phyloP scores from a whole-genome alignment of 2,329 filamentous ascomycete genomes.

The Aspergillus hiratsukae region DNA sequence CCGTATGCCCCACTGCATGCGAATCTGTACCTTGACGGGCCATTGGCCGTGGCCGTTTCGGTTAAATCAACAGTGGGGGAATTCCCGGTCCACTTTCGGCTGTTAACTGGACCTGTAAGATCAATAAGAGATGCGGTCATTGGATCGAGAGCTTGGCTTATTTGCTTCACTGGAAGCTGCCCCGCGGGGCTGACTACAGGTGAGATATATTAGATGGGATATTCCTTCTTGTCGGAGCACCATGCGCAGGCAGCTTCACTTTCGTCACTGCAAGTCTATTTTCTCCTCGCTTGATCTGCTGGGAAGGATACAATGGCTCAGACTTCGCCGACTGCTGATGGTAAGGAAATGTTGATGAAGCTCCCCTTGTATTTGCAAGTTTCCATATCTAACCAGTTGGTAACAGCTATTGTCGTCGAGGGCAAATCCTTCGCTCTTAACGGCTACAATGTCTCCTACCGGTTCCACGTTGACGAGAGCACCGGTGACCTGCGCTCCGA shows the following conservation, averaged over 20 bases:
- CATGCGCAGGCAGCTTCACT: too few relatives aligned
- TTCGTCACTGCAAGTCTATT: too few relatives aligned
- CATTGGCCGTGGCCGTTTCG: neutral
- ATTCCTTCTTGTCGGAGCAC: too few relatives aligned
- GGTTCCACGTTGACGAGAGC: constrained; percentile 57
- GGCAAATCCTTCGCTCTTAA: constrained; percentile 56
- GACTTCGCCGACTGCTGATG: neutral
- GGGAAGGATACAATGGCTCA: neutral
- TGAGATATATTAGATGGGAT: neutral
- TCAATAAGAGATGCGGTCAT: too few relatives aligned
- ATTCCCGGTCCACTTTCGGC: too few relatives aligned
- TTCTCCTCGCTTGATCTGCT: neutral
- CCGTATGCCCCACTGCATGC: too few relatives aligned
- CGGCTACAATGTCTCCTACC: constrained; percentile 55
- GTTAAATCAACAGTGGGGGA: neutral
- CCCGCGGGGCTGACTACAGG: neutral
- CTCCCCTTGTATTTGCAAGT: too few relatives aligned
- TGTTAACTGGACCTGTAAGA: too few relatives aligned
- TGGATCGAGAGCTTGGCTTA: too few relatives aligned
- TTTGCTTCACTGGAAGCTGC: too few relatives aligned
- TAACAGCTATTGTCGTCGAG: constrained; percentile 49
- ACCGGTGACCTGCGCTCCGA: constrained; percentile 57
- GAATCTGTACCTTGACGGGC: too few relatives aligned
- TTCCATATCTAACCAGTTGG: neutral
- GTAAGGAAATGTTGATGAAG: neutral